Percentiles rank a stretch among this genome's conserved stretches.
Conservation (phyloP, 306 rosid species). For the Styphnolobium japonicum region DNA sequence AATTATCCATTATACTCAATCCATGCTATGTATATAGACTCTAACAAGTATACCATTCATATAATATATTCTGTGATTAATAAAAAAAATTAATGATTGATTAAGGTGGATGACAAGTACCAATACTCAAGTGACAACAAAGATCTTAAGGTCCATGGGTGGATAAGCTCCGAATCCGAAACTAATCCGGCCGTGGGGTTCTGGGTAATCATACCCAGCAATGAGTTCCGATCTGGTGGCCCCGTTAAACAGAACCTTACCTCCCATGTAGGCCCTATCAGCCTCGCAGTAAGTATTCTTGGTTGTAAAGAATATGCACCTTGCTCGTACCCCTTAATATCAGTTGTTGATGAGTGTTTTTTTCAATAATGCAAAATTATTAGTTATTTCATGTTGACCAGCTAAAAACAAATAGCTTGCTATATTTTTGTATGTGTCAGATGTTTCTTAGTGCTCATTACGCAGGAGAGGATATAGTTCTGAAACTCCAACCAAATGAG, state of each 20-base stretch:
- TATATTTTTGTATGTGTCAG: slow-evolving; percentile 33
- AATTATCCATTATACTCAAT: background rate
- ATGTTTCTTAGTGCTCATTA: slow-evolving; percentile 90
- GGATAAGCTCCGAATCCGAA: slow-evolving; percentile 51
- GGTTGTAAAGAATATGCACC: background rate
- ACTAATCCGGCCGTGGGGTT: slow-evolving; percentile 50
- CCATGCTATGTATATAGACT: no score
- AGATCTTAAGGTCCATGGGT: slow-evolving; percentile 78
- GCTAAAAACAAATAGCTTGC: background rate
- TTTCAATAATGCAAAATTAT: background rate
- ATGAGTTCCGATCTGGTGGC: slow-evolving; percentile 81
- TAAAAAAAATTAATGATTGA: background rate
- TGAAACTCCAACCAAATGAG: slow-evolving; percentile 56
- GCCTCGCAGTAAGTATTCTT: slow-evolving; percentile 62
- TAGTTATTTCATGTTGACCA: background rate
- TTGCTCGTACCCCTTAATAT: background rate
- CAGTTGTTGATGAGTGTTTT: background rate
- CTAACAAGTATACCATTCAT: background rate
- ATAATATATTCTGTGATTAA: background rate
- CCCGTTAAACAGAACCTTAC: slow-evolving; percentile 70
- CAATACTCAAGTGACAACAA: slow-evolving; percentile 70
- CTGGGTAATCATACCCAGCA: slow-evolving; percentile 78
- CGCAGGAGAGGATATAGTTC: slow-evolving; percentile 76
- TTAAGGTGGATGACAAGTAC: slow-evolving; percentile 88
- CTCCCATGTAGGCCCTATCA: slow-evolving; percentile 83